phyloP scores from a whole-genome alignment of 352 stramenopile species.

The Pythium rishiriense region DNA sequence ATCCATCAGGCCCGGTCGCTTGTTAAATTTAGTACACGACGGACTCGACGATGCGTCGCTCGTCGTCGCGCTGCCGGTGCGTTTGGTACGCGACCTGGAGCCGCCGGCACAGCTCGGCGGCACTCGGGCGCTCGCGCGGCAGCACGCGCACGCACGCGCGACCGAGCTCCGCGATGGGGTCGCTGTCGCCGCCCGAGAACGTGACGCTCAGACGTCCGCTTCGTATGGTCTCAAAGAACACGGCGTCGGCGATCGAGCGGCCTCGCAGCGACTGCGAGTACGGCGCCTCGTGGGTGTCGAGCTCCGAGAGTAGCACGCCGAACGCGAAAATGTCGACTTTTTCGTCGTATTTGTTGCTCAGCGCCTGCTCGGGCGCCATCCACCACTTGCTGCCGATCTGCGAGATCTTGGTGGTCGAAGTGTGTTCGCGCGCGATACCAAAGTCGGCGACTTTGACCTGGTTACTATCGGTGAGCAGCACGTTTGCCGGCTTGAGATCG shows the following conservation, averaged over 20 bases:
- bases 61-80: background rate
- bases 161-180: conserved; percentile 3
- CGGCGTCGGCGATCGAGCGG: background rate
- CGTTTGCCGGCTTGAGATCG: conserved; percentile 1
- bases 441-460: conserved; percentile 5
- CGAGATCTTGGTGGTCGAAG: background rate
- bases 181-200: conserved; percentile 1
- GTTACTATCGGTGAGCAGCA: background rate
- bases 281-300: conserved; percentile 47
- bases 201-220: background rate
- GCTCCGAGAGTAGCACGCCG: conserved; percentile 77
- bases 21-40: background rate
- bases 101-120: background rate
- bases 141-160: background rate
- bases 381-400: background rate
- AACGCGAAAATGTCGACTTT: conserved; percentile 80
- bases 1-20: too few relatives aligned
- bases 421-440: background rate
- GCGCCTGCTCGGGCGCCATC: background rate
- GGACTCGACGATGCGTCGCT: background rate
- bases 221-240: background rate
- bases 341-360: conserved; percentile 1
- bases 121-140: background rate
- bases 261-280: background rate
- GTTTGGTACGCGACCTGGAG: background rate